A percentile compares a stretch with the other conserved stretches of the same genome.
phyloP scores from a whole-genome alignment of 2,329 filamentous ascomycete species.

The Fusarium xyrophilum region DNA sequence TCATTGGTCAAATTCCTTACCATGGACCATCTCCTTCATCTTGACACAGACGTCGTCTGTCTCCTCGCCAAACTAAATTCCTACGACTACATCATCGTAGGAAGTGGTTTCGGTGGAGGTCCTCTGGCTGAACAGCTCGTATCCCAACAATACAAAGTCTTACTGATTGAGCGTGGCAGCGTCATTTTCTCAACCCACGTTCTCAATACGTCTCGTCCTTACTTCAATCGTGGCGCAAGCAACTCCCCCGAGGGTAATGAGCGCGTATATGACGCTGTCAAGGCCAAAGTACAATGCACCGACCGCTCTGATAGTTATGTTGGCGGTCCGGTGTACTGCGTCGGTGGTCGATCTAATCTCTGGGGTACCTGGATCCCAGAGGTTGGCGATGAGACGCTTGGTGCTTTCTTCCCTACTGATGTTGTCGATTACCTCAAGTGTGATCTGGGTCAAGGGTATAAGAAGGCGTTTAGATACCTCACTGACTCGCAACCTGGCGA shows the following conservation, averaged over 20 bases:
- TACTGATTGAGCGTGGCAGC: constrained; percentile 25
- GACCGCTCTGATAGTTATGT: constrained; percentile 28
- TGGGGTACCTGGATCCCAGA: constrained; percentile 31
- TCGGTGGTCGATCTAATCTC: constrained; percentile 24
- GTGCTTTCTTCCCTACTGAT: neutral
- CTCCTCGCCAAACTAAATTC: constrained; percentile 24
- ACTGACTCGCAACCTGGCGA: constrained; percentile 15
- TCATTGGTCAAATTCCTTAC: neutral
- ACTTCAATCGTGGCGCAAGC: constrained; percentile 26
- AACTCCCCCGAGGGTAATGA: constrained; percentile 33
- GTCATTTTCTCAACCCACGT: constrained; percentile 33
- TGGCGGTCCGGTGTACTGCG: constrained; percentile 26
- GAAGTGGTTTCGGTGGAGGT: constrained; percentile 25
- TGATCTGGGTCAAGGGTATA: neutral
- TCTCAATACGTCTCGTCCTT: constrained; percentile 28
- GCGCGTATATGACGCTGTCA: constrained; percentile 27
- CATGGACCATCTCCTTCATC: constrained; percentile 30
- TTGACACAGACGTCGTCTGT: constrained; percentile 25
- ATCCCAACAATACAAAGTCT: constrained; percentile 16
- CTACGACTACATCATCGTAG: constrained; percentile 33
- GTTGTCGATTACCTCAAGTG: neutral
- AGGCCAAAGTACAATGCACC: constrained; percentile 25
- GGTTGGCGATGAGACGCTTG: constrained; percentile 8
- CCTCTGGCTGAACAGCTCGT: constrained; percentile 23
- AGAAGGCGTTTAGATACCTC: neutral